phyloP scores from a whole-genome alignment of 2,329 filamentous ascomycete species.

The Metarhizium brunneum region DNA sequence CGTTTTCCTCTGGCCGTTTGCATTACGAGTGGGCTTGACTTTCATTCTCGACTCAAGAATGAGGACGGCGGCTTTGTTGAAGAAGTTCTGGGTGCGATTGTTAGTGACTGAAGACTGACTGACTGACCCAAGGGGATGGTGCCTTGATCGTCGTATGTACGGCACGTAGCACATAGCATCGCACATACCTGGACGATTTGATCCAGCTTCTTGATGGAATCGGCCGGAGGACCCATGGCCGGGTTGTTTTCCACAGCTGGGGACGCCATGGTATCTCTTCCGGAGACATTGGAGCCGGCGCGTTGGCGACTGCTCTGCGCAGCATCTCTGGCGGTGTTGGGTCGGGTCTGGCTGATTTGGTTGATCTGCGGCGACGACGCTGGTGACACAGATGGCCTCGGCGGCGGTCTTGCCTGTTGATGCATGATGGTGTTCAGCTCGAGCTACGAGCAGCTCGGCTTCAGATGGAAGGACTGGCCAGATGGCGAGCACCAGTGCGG shows the following conservation, averaged over 20 bases:
- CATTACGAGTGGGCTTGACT: slow-evolving; percentile 41
- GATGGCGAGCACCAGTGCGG: background rate
- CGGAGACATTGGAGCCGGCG: slow-evolving; percentile 32
- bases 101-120: background rate
- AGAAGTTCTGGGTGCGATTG: slow-evolving; percentile 63
- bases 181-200: slow-evolving; percentile 76
- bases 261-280: slow-evolving; percentile 33
- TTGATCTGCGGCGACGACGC: slow-evolving; percentile 58
- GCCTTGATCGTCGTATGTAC: background rate
- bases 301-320: slow-evolving; percentile 29
- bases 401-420: slow-evolving; percentile 73
- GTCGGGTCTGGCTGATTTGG: slow-evolving; percentile 51
- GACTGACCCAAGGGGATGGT: too few species aligned
- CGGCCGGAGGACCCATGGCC: slow-evolving; percentile 45
- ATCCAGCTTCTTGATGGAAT: slow-evolving; percentile 72
- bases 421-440: slow-evolving; percentile 55
- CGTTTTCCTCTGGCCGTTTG: slow-evolving; percentile 44
- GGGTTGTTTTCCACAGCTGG: slow-evolving; percentile 37
- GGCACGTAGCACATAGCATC: background rate
- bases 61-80: slow-evolving; percentile 76
- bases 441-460: slow-evolving; percentile 6
- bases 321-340: slow-evolving; percentile 66
- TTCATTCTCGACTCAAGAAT: slow-evolving; percentile 74
- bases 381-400: slow-evolving; percentile 58
- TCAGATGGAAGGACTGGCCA: background rate